Base-by-base conservation (phyloP, 495 filamentous ascomycete species). In the Echria macrotheca region DNA sequence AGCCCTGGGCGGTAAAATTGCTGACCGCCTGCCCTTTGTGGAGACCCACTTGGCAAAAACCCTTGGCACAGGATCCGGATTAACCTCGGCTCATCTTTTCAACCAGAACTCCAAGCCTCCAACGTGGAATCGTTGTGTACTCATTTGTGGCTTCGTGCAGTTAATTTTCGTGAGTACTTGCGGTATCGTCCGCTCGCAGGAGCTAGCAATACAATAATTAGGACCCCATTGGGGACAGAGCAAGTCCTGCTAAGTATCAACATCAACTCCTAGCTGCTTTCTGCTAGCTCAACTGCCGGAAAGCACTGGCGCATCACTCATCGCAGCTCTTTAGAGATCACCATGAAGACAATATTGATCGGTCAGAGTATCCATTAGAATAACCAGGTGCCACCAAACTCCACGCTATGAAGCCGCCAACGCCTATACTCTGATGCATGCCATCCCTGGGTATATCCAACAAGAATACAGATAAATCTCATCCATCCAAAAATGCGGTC, bases 1-100 rank as follows among this genome's bases (percentile, higher is more conserved):
- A 37, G 32, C 47, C 53, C 54, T 48, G 43, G 35, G 43, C 40
- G 36, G 19, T 53, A 51, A 38, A 22, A 24, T 21, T 4, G 1
- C 29, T 47, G 24, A 61, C 58, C 58, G 55, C 58, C 52, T 61
- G 45, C 55, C 35, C 7, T 19, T 47, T 58, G 22, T 55, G 32
- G 29, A 18, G 15, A 5, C 1, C 32, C 1, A 14, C 23, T 37
- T 36, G 28, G 44, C 17, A 29, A 15, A 29, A 44, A 10, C 23
- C 24, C 14, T 25, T 17, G 17, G 22, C 14, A 12, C 12, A 42
- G 6, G 24, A 17, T 17, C 12, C 15, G n/a, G 23, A 22, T 14
- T 14, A 11, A 15, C 17, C 17, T 23, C 15, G 10, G 1, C 19
- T 24, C 5, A 29, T n/a, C n/a, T n/a, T n/a, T n/a, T n/a, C n/a